Base-by-base conservation (phyloP, 139 green algal species). In the Coccomyxa sp. region DNA sequence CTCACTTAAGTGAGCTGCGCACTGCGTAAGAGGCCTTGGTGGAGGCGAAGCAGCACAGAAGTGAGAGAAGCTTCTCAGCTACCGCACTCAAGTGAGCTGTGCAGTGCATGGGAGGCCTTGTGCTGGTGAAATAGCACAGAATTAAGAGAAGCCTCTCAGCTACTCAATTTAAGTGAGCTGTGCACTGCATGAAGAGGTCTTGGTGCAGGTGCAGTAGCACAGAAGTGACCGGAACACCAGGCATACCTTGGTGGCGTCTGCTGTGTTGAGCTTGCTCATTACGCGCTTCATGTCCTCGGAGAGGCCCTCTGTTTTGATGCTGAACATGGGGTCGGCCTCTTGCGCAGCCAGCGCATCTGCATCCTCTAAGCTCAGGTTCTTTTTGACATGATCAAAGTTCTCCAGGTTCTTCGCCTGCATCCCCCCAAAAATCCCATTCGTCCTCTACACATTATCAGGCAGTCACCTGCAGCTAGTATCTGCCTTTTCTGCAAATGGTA, bases 321-420 rank as follows among this genome's bases (percentile, higher is more conserved):
- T 67, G 25, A 78, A 80, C 30, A 77, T 45, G 10, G 89, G 87
- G 79, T 92, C 85, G 9, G 74, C 77, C 81, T 86, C 63, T 57
- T 85, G 77, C 17, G 60, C 71, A 4, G 66, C 84, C 63, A 71
- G n/a, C 58, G 83, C 85, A 30, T 89, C 80, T 16, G 81, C 87
- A 18, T 85, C 83, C 67, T 89, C 86, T 76, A 91, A 18, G 13
- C 67, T 60, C 71, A 83, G 85, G 7, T 90, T 86, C 68, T 91
- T 91, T 75, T 92, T 93, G 17, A 98, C 93, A 82, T 99, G 96
- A 83, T 98, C 95, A 89, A 99, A 98, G 13, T 95, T 78, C 15
- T 83, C 85, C 71, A 93, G 59, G 81, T 85, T 85, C 31, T 80
- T 32, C 27, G 80, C 84, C 76, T 87, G 13, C 81, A n/a, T n/a